Base-by-base conservation (phyloP, 225 moss, liverwort and hornwort species). In the Straminergon stramineum region DNA sequence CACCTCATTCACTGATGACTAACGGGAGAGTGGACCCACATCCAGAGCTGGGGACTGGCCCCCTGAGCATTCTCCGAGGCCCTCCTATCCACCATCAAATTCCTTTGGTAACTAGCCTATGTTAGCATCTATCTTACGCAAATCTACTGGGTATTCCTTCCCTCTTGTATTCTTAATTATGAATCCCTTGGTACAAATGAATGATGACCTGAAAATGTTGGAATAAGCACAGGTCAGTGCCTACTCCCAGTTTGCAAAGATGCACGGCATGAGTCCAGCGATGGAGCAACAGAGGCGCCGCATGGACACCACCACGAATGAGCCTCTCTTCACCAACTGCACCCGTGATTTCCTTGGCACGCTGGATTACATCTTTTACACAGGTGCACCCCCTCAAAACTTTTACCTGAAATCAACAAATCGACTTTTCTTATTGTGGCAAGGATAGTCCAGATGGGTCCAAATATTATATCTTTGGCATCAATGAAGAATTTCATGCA, bases 281-380 rank as follows among this genome's bases (percentile, higher is more conserved):
- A 89, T 94, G 85, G 94, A 95, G 87, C 89, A 94, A 69, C 95
- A 96, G 92, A 92, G 95, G 84, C 91, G 92, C 74, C 93, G 85
- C 81, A 94, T 96, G 89, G 96, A 97, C 85, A 65, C 87, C 68
- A 93, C 88, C 85, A 96, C 91, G 64, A 92, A 91, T 88, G 97
- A 96, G 83, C 97, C 96, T 88, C 91, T 96, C 73, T 97, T 97
- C 81, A 97, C 97, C 27, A 97, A 96, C 58, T 97, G 94, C 85
- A 96, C 96, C 82, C 91, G 96, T 34, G 96, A 96, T 91, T 96
- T 97, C 93, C 87, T 96, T 69, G 96, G 96, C 91, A 97, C 96
- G 45, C 92, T 96, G 67, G 96, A 97, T 66, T 97, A 97, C 71
- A 96, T 97, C 93, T 97, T 97, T 82, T 97, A 96, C 87, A 96